Evolutionary conservation across 345 rosid species (phyloP), one percentile per base, ranked within the genome.

Genomic region (Viola odorata): DNA sequence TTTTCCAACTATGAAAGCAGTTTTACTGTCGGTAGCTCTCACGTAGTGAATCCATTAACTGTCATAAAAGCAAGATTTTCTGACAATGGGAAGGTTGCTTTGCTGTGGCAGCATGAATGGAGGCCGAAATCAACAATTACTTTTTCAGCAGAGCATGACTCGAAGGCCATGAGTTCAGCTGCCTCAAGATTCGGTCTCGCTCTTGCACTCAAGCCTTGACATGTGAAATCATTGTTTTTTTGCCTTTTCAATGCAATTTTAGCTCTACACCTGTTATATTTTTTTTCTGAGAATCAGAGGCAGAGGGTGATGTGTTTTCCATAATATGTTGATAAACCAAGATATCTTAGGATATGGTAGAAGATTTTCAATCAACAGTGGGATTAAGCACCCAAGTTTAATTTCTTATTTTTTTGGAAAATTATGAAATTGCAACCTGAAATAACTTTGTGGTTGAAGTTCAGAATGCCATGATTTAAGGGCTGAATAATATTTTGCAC

Each of bases 41-140:
- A 85, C 73, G 69, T 50, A 1, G 38, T 85, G 53, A 80, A 86
- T 75, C 83, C 82, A 6, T 57, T 77, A 7, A 89, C 95, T 7
- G 64, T 73, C 37, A 76, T 89, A 40, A 86, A 86, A 71, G 64
- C 91, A 0, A 76, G 91, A 42, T 66, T 85, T 37, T 81, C 85
- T 4, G 67, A 79, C 77, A 82, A 50, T 12, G 95, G 95, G 40
- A 87, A 75, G 77, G 80, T 73, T 61, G 91, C 83, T 12, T 67
- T 85, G 79, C 78, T 80, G 12, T 78, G 71, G 60, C 91, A 89
- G 69, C 82, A 70, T 37, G 91, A 83, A 67, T 89, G 96, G 96
- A 84, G 95, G 76, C 88, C 88, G 0, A 86, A 81, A 60, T 89
- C 96, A 3, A 77, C 79, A 16, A 41, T 85, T 23, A 89, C 86